Conservation (phyloP, 805 yeast species). For the Myxozyma monticola region DNA sequence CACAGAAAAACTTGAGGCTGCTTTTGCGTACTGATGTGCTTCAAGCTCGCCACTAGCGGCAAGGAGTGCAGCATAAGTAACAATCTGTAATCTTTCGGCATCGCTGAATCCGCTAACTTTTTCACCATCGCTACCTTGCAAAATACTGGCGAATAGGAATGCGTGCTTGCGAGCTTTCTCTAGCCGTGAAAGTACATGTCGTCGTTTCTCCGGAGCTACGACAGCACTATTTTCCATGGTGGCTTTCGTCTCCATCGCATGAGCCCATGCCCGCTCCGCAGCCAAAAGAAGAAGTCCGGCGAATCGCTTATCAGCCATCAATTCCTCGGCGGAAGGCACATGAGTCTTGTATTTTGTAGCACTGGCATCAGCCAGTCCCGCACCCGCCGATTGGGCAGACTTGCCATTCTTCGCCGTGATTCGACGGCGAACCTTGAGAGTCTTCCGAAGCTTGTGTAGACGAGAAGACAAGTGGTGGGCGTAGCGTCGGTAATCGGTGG, state of each 20-base stretch:
- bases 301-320: conserved; percentile 51
- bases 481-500: conserved; percentile 69
- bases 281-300: conserved; percentile 62
- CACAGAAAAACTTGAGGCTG: conserved; percentile 55
- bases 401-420: conserved; percentile 58
- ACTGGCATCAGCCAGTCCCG: conserved; percentile 22
- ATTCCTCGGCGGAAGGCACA: conserved; percentile 50
- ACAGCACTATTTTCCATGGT: conserved; percentile 17
- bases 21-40: conserved; percentile 56
- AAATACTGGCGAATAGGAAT: neutral
- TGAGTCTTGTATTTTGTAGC: conserved; percentile 47
- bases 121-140: conserved; percentile 3
- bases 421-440: conserved; percentile 57
- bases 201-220: conserved; percentile 42
- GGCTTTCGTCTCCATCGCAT: conserved; percentile 62
- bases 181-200: conserved; percentile 62
- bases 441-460: conserved; percentile 64
- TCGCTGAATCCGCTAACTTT: conserved; percentile 26
- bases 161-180: conserved; percentile 54
- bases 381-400: conserved; percentile 2
- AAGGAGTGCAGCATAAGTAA: conserved; percentile 45
- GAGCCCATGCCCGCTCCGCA: conserved; percentile 77
- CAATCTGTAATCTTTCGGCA: conserved; percentile 31
- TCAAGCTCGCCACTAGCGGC: conserved; percentile 54
- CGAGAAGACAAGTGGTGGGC: conserved; percentile 62